Evolutionary conservation across 2,329 filamentous ascomycete species (phyloP), one percentile per base, ranked within the genome.

Genomic region (Ilyonectria destructans): DNA sequence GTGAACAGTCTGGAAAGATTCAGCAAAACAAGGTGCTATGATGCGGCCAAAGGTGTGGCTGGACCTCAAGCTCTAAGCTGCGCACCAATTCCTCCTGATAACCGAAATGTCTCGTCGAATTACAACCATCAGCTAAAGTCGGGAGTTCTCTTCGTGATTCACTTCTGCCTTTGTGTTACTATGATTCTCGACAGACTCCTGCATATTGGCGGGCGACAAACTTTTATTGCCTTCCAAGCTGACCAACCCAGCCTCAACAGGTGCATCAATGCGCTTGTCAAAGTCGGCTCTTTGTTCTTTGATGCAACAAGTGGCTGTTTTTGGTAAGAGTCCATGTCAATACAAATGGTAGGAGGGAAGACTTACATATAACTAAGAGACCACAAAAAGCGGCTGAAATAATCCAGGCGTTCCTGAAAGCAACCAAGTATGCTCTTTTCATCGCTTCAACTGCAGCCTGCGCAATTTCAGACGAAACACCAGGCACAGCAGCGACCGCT

Each of bases 381-480:
- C 40, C n/a, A 45, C 37, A 57, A n/a, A 58, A 33, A 23, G 35
- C 37, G 55, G 55, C 55, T 45, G 37, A 58, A 46, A 43, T 21
- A 31, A 58, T 58, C 37, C 55, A 58, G 55, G 21, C 21, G 55
- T 58, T 58, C 37, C 55, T 58, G 17, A 46, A 58, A 23, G 54
- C 54, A 40, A 57, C 54, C 33, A 23, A 21, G 17, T 58, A 58
- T 43, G 55, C 55, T 31, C 37, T 43, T 31, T 29, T 45, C 37
- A 23, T 43, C 10, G 35, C 55, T 45, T n/a, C 37, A 43, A 45
- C 35, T 29, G 55, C 55, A n/a, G 40, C 40, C 40, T 45, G 40
- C 15, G 40, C 40, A 45, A 45, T 45, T 45, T 45, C 40, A 19
- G 40, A 45, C 40, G 40, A 45, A 45, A 45, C 15, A 45, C 40